Evolutionary conservation across 179 eudicot species (phyloP).

Genomic region (Corrigiola litoralis): DNA sequence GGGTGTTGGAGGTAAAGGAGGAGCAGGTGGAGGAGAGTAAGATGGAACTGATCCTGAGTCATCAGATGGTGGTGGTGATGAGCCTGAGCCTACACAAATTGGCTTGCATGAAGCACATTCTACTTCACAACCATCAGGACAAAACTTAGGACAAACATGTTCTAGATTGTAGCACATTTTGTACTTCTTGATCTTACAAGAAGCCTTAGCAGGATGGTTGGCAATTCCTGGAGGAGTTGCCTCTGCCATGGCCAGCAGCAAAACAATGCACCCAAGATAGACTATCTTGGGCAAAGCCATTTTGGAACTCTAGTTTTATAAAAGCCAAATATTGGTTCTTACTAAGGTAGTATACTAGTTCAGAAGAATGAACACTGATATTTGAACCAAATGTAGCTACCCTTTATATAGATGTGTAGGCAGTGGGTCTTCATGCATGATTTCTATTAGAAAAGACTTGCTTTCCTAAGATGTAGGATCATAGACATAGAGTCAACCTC

Average conservation of each 20-base stretch:
- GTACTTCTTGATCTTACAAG: constrained; percentile 34
- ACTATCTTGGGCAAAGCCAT: constrained; percentile 29
- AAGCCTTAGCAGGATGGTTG: constrained; percentile 25
- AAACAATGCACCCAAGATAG: constrained; percentile 28
- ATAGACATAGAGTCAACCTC: constrained; percentile 7
- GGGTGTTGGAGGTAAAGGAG: not conserved
- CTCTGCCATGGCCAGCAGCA: constrained; percentile 32
- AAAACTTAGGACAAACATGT: constrained; percentile 36
- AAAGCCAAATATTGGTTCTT: not conserved
- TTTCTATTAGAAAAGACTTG: not conserved
- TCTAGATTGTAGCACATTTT: constrained; percentile 30
- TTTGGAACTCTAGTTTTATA: not conserved
- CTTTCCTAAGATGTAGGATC: constrained; percentile 28
- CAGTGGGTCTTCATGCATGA: not conserved
- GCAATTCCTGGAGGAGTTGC: constrained; percentile 43
- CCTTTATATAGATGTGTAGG: constrained; percentile 12
- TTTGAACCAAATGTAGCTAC: not conserved
- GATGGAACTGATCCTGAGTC: constrained; percentile 1
- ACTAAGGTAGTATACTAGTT: not conserved
- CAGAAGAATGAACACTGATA: not conserved
- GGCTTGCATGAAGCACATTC: constrained; percentile 41
- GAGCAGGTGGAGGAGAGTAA: not conserved
- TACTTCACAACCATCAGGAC: constrained; percentile 32
- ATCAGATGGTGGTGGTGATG: constrained; percentile 7
- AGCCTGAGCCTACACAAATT: constrained; percentile 23